phyloP scores from a whole-genome alignment of 1,284 basidiomycete genomes.

The Leccinum holopus region DNA sequence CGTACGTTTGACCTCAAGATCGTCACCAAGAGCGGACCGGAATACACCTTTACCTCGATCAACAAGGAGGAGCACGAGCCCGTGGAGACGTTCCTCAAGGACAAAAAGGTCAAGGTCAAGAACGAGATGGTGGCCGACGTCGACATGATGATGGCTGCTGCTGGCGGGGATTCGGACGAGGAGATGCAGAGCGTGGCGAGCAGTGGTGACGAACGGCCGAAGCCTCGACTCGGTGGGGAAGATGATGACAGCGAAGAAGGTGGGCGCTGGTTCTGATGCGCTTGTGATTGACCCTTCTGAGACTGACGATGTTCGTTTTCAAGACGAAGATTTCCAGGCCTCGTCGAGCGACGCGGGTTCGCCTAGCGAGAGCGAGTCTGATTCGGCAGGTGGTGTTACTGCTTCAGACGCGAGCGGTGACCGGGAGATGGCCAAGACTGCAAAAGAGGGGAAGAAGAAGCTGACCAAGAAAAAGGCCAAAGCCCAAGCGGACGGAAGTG shows the following conservation, averaged over 20 bases:
- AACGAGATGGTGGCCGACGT: conserved; percentile 94
- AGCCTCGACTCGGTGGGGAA: conserved; percentile 50
- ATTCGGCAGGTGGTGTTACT: conserved; percentile 57
- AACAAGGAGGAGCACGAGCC: conserved; percentile 94
- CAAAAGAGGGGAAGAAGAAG: conserved; percentile 45
- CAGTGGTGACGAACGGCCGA: conserved; percentile 62
- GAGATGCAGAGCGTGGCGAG: conserved; percentile 81
- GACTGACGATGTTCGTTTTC: conserved; percentile 15
- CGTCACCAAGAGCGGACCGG: conserved; percentile 77
- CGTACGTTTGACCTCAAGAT: conserved; percentile 96
- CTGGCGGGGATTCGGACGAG: conserved; percentile 76
- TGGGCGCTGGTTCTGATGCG: conserved; percentile 36
- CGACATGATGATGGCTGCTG: conserved; percentile 69
- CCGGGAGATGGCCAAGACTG: conserved; percentile 54
- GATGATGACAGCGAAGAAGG: conserved; percentile 85
- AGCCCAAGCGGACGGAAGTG: conserved; percentile 35
- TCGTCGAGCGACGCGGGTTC: conserved; percentile 84
- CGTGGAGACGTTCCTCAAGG: conserved; percentile 82
- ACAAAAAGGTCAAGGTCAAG: conserved; percentile 89
- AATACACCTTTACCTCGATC: conserved; percentile 90
- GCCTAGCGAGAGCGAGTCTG: conserved; percentile 72
- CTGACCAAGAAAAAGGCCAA: conserved; percentile 39
- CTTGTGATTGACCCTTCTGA: background rate
- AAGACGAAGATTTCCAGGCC: conserved; percentile 87
- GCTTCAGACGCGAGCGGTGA: conserved; percentile 81